These are phyloP conservation scores for Panellus pusillus DNA, from an alignment of 768 basidiomycete species.

Conservation along the genomic window DNA sequence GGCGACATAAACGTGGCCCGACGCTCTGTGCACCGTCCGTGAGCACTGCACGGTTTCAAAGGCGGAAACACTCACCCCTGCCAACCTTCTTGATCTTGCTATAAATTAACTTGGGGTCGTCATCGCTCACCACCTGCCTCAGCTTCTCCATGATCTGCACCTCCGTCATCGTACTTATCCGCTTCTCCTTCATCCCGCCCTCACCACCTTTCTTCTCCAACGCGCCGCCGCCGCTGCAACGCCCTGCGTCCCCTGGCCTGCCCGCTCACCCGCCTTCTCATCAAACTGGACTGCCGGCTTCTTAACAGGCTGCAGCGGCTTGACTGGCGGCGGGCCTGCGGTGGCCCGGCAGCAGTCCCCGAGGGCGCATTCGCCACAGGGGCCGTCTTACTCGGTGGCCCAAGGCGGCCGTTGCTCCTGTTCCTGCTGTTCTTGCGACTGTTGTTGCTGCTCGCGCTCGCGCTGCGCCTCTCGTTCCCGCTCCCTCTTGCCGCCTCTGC, in stretches of 20 bases:
- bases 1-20: conserved; percentile 97
- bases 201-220: conserved; percentile 65
- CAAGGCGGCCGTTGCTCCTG: conserved; percentile 25
- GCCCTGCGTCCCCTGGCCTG: conserved; percentile 27
- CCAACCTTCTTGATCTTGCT: conserved; percentile 99
- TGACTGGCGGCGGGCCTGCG: conserved; percentile 60
- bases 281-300: conserved; percentile 59
- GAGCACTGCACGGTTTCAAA: conserved; percentile 5
- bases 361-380: conserved; percentile 42
- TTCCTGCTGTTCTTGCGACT: conserved; percentile 37
- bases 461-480: conserved; percentile 32
- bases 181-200: conserved; percentile 65
- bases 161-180: conserved; percentile 96
- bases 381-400: conserved; percentile 29
- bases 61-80: conserved; percentile 72
- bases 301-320: conserved; percentile 75
- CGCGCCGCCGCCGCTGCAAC: conserved; percentile 71
- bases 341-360: conserved; percentile 47
- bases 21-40: conserved; percentile 59
- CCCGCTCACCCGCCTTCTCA: conserved; percentile 48
- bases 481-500: conserved; percentile 33
- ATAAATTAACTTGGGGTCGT: conserved; percentile 88
- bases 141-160: conserved; percentile 98
- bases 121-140: conserved; percentile 78
- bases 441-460: conserved; percentile 30